Base-by-base conservation (phyloP, 441 rosid genomes). In the Gossypium schwendimanii region DNA sequence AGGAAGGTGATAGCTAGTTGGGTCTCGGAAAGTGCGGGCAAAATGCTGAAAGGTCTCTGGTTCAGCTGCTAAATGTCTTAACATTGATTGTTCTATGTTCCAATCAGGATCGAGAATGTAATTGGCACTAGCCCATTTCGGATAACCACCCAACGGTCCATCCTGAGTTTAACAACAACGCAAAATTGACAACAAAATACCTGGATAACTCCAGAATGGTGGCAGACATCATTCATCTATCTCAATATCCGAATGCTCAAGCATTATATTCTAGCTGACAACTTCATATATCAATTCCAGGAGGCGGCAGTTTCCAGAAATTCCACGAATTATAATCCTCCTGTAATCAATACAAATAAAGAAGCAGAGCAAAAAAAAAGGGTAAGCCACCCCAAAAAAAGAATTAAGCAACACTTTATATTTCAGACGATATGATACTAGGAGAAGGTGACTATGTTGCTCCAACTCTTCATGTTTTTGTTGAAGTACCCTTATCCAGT, bases 261-360 rank as follows among this genome's bases (percentile, higher is more conserved):
- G 70, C 45, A 58, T 63, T 44, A 10, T 20, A 54, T n/a, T 70
- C 67, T 23, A 33, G 55, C 62, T 39, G 78, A 41, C 33, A n/a
- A 57, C 75, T 63, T 87, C 83, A 86, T 59, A 76, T 60, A 70
- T 87, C 83, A 50, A 85, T 44, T 28, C 28, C 63, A 55, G 89
- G 93, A 71, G 92, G 87, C 1, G 98, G 94, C 52, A 94, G 72
- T 82, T 78, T 94, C 99, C 99, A 94, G 84, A 69, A 94, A 83
- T 94, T 94, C 98, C 98, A 94, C 15, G 94, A 77, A 82, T 94
- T 94, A 75, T 73, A 94, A 78, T 88, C 98, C 85, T 94, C 99
- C 99, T 94, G 91, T 67, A 73, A 45, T 15, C 73, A 63, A 78
- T 50, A 21, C 20, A 44, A 58, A 65, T 14, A 65, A 52, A 20